Evolutionary conservation across 2,329 filamentous ascomycete genomes (phyloP).

Genomic region (Penicillium sp.): DNA sequence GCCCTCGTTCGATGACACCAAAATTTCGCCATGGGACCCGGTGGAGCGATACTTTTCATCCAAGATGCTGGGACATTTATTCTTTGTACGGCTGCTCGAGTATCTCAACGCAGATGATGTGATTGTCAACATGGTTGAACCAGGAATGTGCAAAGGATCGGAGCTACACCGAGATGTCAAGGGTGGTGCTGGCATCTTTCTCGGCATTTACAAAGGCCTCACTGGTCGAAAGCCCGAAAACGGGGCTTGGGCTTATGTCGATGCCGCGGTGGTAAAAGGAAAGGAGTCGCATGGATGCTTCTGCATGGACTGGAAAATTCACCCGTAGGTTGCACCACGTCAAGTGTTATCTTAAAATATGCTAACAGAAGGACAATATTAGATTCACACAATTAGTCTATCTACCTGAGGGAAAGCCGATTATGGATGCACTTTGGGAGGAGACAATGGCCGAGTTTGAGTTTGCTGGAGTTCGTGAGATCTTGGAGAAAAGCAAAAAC

Average conservation of each 20-base stretch:
- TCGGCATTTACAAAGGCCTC: neutral
- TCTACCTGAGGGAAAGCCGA: neutral
- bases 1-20: slow-evolving; percentile 24
- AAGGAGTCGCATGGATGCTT: slow-evolving; percentile 9
- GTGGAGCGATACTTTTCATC: slow-evolving; percentile 3
- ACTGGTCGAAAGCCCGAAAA: slow-evolving; percentile 2
- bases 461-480: neutral
- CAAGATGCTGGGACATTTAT: slow-evolving; percentile 25
- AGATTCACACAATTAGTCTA: slow-evolving; percentile 6
- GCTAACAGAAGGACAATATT: neutral
- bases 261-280: neutral
- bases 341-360: neutral
- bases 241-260: slow-evolving; percentile 7
- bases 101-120: slow-evolving; percentile 40
- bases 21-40: neutral
- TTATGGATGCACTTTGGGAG: slow-evolving; percentile 6
- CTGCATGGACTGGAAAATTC: slow-evolving; percentile 8
- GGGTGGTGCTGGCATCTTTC: neutral
- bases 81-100: slow-evolving; percentile 34
- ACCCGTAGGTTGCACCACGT: neutral
- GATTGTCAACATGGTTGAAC: slow-evolving; percentile 46
- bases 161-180: slow-evolving; percentile 34
- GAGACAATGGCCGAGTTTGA: slow-evolving; percentile 7
- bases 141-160: slow-evolving; percentile 43
- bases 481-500: neutral